Evolutionary conservation across 495 filamentous ascomycete genomes (phyloP), one percentile per base, ranked within the genome.

Genomic region (Penicillium atrosanguineum): DNA sequence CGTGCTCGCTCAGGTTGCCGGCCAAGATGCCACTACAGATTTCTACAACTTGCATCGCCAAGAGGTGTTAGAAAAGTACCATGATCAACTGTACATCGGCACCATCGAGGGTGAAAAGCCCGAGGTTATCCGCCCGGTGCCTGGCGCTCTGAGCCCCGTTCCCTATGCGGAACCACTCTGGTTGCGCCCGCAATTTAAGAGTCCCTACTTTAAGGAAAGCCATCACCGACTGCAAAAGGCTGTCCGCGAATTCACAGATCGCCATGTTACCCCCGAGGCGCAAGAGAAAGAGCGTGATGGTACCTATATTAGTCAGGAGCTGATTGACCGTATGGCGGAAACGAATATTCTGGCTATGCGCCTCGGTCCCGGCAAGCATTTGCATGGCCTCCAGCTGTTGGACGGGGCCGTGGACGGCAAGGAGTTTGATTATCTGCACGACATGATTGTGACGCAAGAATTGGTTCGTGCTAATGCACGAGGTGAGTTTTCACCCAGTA

Each of bases 391-490:
- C 23, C 79, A 76, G 36, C 69, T 94, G 15, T 72, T 93, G 23
- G 82, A 82, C 43, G 89, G 89, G 46, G 84, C 79, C 26, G 79
- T 91, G 36, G 78, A 87, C 56, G 87, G 87, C 26, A 82, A 90
- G 73, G 88, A 94, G 55, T 94, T 89, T 61, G 89, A 95, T 68
- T 91, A 91, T 69, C 87, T 95, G 68, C 89, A 93, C 71, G 89
- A 93, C 68, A 65, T 94, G 64, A 82, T 94, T 56, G 74, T 87
- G 14, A 71, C 77, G 23, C 90, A 95, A 72, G 90, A 95, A 69
- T 68, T 86, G 59, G 79, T 80, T 11, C 81, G 89, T 53, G 69
- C 80, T 19, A 88, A 85, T 64, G 85, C 84, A 38, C 74, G 89
- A 57, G 88, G 86, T 65, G 19, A 4, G 62, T 55, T 8, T 20